Evolutionary conservation across 352 stramenopile genomes (phyloP).

Genomic region (Phytophthora melonis): DNA sequence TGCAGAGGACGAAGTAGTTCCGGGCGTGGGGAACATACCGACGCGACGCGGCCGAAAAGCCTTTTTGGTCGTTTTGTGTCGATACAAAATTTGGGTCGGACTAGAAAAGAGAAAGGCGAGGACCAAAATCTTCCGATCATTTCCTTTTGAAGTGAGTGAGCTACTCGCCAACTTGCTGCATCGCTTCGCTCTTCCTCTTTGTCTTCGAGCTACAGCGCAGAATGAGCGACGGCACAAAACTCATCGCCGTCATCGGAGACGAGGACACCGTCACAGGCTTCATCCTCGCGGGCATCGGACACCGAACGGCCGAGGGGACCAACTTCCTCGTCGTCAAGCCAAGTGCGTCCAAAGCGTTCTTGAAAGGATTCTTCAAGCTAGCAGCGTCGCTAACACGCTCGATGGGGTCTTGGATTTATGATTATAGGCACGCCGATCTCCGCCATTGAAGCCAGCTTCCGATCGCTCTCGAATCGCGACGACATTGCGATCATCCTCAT

Average conservation of each 20-base stretch:
- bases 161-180: too few relatives aligned
- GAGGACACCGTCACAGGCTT: slow-evolving; percentile 99
- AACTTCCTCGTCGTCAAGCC: slow-evolving; percentile 98
- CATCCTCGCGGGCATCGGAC: slow-evolving; percentile 96
- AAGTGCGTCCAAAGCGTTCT: slow-evolving; percentile 58
- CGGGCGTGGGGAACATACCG: slow-evolving; percentile 36
- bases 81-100: slow-evolving; percentile 18
- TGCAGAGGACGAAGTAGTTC: slow-evolving; percentile 34
- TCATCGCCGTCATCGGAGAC: slow-evolving; percentile 90
- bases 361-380: slow-evolving; percentile 29
- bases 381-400: background rate
- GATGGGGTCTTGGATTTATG: background rate
- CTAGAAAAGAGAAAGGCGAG: too few relatives aligned
- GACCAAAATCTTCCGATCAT: slow-evolving; percentile 15
- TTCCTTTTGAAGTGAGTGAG: slow-evolving; percentile 1
- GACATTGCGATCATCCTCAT: slow-evolving; percentile 99
- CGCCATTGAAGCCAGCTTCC: slow-evolving; percentile 94
- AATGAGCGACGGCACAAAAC: slow-evolving; percentile 87
- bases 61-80: slow-evolving; percentile 23
- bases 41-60: slow-evolving; percentile 16
- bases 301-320: slow-evolving; percentile 94
- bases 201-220: slow-evolving; percentile 2
- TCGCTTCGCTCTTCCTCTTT: too few relatives aligned
- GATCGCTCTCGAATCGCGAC: slow-evolving; percentile 92
- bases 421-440: slow-evolving; percentile 86